Evolutionary conservation across 225 moss, liverwort and hornwort genomes (phyloP).

Genomic region (Thuidium tamariscinum): DNA sequence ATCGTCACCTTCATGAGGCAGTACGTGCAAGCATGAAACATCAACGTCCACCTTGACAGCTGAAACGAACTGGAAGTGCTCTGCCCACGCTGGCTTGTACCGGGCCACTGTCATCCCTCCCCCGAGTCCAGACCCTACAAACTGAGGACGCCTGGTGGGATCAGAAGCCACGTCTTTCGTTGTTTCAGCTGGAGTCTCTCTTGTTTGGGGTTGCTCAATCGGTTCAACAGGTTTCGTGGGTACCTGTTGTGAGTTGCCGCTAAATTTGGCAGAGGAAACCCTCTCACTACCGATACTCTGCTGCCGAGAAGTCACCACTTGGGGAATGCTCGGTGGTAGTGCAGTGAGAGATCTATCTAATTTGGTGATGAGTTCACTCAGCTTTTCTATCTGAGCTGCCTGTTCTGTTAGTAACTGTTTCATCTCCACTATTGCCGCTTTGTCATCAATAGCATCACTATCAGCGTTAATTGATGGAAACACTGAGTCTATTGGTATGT

Average conservation of each 20-base stretch:
- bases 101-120: constrained; percentile 69
- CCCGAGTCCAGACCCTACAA: constrained; percentile 10
- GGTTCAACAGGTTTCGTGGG: background rate
- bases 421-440: background rate
- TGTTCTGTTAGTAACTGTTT: constrained; percentile 15
- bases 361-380: constrained; percentile 20
- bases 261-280: background rate
- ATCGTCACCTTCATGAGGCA: constrained; percentile 71
- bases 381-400: constrained; percentile 23
- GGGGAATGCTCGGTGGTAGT: background rate
- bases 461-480: background rate
- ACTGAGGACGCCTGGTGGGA: background rate
- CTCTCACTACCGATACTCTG: background rate
- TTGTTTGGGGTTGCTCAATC: background rate
- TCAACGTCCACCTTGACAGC: constrained; percentile 85
- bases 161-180: background rate
- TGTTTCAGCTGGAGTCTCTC: background rate
- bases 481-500: background rate
- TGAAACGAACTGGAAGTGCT: constrained; percentile 83
- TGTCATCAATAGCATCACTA: background rate
- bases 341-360: constrained; percentile 13
- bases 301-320: background rate
- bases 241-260: background rate
- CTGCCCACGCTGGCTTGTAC: constrained; percentile 88
- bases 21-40: constrained; percentile 71